Evolutionary conservation across 83 land plant species (phyloP).

Genomic region (Thuja plicata): DNA sequence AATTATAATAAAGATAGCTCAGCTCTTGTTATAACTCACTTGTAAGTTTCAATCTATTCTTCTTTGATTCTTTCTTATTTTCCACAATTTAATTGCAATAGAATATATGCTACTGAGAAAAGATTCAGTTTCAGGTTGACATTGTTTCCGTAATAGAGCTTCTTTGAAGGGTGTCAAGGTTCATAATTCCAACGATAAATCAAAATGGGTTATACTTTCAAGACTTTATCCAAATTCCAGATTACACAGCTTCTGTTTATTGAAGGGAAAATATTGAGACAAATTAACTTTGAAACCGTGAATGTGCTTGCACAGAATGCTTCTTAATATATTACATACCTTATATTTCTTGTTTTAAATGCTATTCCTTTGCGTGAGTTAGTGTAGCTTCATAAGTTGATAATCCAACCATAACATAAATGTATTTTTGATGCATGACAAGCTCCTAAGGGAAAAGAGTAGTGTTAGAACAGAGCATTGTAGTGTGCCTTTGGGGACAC

Average conservation of each 20-base stretch:
- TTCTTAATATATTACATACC: background rate
- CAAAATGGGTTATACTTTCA: background rate
- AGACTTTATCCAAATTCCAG: background rate
- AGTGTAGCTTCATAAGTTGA: background rate
- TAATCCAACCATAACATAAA: background rate
- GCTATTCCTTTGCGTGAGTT: background rate
- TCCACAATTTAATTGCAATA: background rate
- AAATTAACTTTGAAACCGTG: too few species aligned
- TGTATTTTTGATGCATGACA: background rate
- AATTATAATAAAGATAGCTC: constrained; percentile 33
- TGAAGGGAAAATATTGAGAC: too few species aligned
- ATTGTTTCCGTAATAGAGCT: background rate
- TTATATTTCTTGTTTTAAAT: background rate
- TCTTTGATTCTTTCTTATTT: background rate
- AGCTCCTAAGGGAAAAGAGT: background rate
- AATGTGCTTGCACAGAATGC: too few species aligned
- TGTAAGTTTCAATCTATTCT: constrained; percentile 49
- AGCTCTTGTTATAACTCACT: constrained; percentile 71
- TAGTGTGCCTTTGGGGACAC: background rate
- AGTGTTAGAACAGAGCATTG: background rate
- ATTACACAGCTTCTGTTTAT: background rate
- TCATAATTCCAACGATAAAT: background rate
- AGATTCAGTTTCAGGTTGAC: background rate
- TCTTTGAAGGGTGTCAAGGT: background rate
- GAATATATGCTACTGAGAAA: background rate